A percentile compares a stretch with the other conserved stretches of the same genome.
These are phyloP conservation scores for Odontarrhena argentea DNA, from an alignment of 345 rosid genomes.

Conservation along the genomic window DNA sequence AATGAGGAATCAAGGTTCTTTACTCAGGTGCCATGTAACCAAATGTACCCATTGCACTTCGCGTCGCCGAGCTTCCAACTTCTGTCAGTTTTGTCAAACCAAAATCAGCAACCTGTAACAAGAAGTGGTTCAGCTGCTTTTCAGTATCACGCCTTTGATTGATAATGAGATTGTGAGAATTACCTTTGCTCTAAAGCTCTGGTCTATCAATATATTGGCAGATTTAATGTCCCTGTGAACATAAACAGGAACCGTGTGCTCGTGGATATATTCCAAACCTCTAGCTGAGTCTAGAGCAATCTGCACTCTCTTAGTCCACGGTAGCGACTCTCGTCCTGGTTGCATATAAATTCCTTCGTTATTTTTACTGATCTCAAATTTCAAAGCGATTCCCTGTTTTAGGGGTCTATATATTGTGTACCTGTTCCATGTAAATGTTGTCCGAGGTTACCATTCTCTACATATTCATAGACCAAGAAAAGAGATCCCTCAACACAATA, in stretches of 20 bases:
- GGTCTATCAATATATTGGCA: conserved; percentile 91
- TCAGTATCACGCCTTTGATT: background rate
- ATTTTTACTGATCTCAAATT: background rate
- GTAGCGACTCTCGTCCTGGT: conserved; percentile 70
- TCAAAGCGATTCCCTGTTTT: background rate
- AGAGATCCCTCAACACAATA: conserved; percentile 95
- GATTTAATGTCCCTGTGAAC: conserved; percentile 96
- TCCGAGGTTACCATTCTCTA: conserved; percentile 93
- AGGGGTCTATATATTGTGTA: conserved; percentile 14
- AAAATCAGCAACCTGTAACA: conserved; percentile 88
- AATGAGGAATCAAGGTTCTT: conserved; percentile 37
- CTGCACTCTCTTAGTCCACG: conserved; percentile 89
- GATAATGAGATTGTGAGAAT: conserved; percentile 1
- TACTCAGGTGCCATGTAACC: conserved; percentile 99
- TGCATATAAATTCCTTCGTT: conserved; percentile 22
- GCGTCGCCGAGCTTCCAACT: conserved; percentile 73
- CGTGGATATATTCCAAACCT: conserved; percentile 97
- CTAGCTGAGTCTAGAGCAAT: conserved; percentile 98
- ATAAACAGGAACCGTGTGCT: conserved; percentile 97
- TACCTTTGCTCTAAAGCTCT: conserved; percentile 86
- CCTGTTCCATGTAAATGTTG: conserved; percentile 92
- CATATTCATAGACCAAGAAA: conserved; percentile 81
- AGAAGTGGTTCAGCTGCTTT: background rate
- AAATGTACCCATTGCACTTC: conserved; percentile 92
- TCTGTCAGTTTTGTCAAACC: conserved; percentile 89